Base-by-base conservation (phyloP, 2,329 filamentous ascomycete genomes). In the Fonsecaea monophora region DNA sequence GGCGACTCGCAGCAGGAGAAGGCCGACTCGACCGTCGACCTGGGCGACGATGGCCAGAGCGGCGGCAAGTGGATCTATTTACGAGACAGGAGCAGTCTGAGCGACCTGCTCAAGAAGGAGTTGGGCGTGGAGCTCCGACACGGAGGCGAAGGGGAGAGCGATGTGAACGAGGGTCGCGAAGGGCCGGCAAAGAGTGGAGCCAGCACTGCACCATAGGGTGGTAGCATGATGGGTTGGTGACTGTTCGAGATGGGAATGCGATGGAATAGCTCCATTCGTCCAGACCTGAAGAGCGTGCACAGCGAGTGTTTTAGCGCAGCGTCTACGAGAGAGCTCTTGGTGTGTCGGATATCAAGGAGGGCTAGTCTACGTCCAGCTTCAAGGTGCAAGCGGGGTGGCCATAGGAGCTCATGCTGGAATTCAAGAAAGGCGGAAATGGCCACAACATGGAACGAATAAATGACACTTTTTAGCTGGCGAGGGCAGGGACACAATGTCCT, bases 61-160 rank as follows among this genome's bases (percentile, higher is more conserved):
- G 78, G 75, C 62, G 92, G 92, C 35, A 86, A 90, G 69, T 99
- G 95, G 95, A 85, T 98, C 56, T 98, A 97, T 77, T 79, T 92
- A 65, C 85, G 94, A 56, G 94, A 98, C 77, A 90, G 90, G n/a
- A 87, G 86, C 56, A 90, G 88, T 53, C 80, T 99, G 75, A 88
- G 85, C 40, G 85, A 90, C 40, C 78, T 98, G 64, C 79, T 98
- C 74, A 84, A 87, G 70, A 84, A 89, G 69, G 95, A 99, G 82
- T 81, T 97, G 57, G 89, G 87, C 2, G 81, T 97, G 57, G 84
- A 89, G 67, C 77, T 92, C 61, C 75, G 77, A 3, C 74, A 74
- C 70, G 76, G 78, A 74, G 59, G 58, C 35, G 37, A 40, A 35
- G 59, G 60, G 13, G 68, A 68, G 38, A 42, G 48, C n/a, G 66